phyloP scores from a whole-genome alignment of 1,284 basidiomycete species.

The Polyporus tsugae region DNA sequence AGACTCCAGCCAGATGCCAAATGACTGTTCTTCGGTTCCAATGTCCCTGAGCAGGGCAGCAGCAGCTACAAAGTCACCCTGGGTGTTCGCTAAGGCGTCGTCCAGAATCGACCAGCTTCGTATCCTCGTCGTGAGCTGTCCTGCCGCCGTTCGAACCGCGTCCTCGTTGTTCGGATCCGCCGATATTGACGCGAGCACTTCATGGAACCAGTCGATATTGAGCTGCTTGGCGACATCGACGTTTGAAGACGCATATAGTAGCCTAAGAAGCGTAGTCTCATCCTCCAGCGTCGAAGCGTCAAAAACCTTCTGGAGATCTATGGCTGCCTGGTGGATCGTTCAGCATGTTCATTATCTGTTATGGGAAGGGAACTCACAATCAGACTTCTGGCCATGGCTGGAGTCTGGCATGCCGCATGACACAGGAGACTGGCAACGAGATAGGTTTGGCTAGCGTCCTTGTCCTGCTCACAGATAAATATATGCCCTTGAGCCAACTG shows the following conservation, averaged over 20 bases:
- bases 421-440: conserved; percentile 66
- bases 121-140: conserved; percentile 57
- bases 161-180: conserved; percentile 48
- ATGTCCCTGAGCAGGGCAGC: conserved; percentile 63
- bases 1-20: conserved; percentile 75
- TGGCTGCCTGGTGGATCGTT: conserved; percentile 51
- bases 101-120: conserved; percentile 68
- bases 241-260: conserved; percentile 70
- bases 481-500: neutral
- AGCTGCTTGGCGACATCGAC: conserved; percentile 63
- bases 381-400: conserved; percentile 50
- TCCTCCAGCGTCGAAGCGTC: conserved; percentile 57
- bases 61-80: conserved; percentile 57
- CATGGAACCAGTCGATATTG: conserved; percentile 50
- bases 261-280: conserved; percentile 59
- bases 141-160: conserved; percentile 52
- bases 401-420: conserved; percentile 69
- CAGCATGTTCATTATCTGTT: neutral
- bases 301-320: conserved; percentile 64
- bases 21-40: conserved; percentile 66
- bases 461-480: conserved; percentile 48
- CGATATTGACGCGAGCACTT: conserved; percentile 51
- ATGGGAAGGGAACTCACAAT: conserved; percentile 48
- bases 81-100: conserved; percentile 61
- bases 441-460: conserved; percentile 56